Conservation (phyloP, 176 grass and related monocot species). For the Oryza nivara region DNA sequence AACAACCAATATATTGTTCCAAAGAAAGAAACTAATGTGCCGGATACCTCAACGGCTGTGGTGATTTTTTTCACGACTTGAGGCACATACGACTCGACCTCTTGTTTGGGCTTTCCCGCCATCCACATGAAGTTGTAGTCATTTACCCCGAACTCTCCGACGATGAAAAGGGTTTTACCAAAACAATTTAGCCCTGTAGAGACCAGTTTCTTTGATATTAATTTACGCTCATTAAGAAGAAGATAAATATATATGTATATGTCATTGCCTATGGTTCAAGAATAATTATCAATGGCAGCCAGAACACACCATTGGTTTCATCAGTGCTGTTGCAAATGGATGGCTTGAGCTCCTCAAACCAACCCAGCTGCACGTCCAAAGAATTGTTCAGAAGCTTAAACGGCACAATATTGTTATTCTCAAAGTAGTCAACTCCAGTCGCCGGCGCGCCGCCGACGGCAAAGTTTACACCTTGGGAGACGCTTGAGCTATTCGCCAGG, state of each 20-base stretch:
- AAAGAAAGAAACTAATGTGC: background rate
- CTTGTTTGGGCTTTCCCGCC: background rate
- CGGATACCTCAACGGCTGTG: background rate
- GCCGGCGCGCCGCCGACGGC: slow-evolving; percentile 53
- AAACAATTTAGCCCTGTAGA: too few relatives aligned
- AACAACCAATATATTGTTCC: too few relatives aligned
- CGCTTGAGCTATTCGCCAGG: background rate
- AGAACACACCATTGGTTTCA: background rate
- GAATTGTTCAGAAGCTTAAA: slow-evolving; percentile 42
- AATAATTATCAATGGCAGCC: too few relatives aligned
- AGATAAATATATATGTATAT: too few relatives aligned
- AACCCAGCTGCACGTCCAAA: slow-evolving; percentile 44
- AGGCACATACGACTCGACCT: slow-evolving; percentile 15
- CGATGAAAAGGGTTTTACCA: slow-evolving; percentile 15
- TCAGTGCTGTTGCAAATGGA: slow-evolving; percentile 43
- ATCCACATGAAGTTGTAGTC: slow-evolving; percentile 14
- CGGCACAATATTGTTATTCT: slow-evolving; percentile 15
- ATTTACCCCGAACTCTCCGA: slow-evolving; percentile 32
- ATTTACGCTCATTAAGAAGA: too few relatives aligned
- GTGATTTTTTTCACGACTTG: slow-evolving; percentile 1
- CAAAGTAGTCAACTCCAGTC: slow-evolving; percentile 47
- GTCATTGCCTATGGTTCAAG: too few relatives aligned
- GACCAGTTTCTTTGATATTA: too few relatives aligned
- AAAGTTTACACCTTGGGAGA: slow-evolving; percentile 53
- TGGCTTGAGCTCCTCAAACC: slow-evolving; percentile 61